These are phyloP conservation scores for Viola odorata DNA, from an alignment of 345 rosid species.

Conservation along the genomic window DNA sequence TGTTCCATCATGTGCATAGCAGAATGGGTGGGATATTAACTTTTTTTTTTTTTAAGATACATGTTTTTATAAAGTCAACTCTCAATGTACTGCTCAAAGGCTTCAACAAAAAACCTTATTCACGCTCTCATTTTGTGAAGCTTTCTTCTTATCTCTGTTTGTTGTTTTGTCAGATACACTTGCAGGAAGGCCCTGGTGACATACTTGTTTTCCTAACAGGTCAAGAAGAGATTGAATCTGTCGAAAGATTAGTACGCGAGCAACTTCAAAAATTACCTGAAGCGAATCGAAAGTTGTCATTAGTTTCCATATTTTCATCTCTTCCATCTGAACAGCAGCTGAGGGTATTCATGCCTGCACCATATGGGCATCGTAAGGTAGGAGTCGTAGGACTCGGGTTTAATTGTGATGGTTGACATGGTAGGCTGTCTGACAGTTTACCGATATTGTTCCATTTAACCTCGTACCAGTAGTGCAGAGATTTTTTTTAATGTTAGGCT, in stretches of 20 bases:
- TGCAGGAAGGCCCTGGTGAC: conserved; percentile 79
- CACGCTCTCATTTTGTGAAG: background rate
- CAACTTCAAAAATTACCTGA: conserved; percentile 58
- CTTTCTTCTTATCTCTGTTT: conserved; percentile 1
- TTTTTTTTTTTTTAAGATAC: background rate
- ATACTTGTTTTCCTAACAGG: conserved; percentile 91
- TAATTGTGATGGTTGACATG: too few species aligned
- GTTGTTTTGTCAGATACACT: conserved; percentile 53
- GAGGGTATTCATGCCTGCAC: conserved; percentile 69
- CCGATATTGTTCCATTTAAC: too few species aligned
- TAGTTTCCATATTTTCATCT: conserved; percentile 69
- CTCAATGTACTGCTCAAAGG: background rate
- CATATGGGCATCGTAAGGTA: conserved; percentile 76
- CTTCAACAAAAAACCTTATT: background rate
- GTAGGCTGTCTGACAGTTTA: too few species aligned
- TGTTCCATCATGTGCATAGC: background rate
- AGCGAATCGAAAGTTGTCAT: conserved; percentile 43
- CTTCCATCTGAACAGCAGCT: conserved; percentile 92
- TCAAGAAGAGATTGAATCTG: conserved; percentile 93
- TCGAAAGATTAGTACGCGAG: conserved; percentile 66
- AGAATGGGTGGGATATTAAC: background rate
- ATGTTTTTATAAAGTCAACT: background rate
- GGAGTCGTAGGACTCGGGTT: conserved; percentile 28
- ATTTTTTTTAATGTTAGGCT: too few species aligned
- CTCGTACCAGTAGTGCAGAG: too few species aligned